Percentiles rank a stretch among this genome's conserved stretches.
These are phyloP conservation scores for Edaphochlamys debaryana DNA, from an alignment of 139 green algal species.

Conservation along the genomic window DNA sequence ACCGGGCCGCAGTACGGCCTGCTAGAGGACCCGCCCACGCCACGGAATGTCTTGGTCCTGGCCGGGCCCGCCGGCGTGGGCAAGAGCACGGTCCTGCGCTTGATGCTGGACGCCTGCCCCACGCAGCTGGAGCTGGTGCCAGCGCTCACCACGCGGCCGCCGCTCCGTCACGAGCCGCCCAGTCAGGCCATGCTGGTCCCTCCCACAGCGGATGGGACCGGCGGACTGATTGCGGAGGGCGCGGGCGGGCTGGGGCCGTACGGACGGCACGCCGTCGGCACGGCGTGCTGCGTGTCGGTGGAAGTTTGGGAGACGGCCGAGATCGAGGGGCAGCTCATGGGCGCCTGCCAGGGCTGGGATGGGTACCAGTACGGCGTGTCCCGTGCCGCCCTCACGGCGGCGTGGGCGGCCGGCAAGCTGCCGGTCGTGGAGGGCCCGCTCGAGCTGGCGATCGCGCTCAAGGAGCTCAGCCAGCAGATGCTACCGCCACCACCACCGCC, in stretches of 20 bases:
- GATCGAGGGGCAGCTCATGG: slow-evolving; percentile 18
- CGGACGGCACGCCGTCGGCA: neutral
- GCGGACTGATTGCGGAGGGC: slow-evolving; percentile 4
- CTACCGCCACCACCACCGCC: too few relatives aligned
- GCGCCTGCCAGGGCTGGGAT: slow-evolving; percentile 32
- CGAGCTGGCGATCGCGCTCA: slow-evolving; percentile 43
- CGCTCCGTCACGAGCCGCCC: slow-evolving; percentile 31
- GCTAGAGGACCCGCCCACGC: slow-evolving; percentile 24
- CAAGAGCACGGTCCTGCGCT: slow-evolving; percentile 51
- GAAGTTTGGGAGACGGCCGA: neutral
- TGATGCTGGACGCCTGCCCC: slow-evolving; percentile 45
- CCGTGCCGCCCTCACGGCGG: slow-evolving; percentile 36
- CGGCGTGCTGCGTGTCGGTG: slow-evolving; percentile 8
- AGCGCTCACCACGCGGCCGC: slow-evolving; percentile 41
- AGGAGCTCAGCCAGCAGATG: neutral
- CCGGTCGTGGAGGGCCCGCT: slow-evolving; percentile 60
- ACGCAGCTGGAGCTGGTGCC: slow-evolving; percentile 44
- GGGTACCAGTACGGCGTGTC: slow-evolving; percentile 43
- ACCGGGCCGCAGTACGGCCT: slow-evolving; percentile 54
- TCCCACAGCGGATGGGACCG: neutral
- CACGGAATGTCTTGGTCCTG: slow-evolving; percentile 56
- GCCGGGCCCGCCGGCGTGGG: slow-evolving; percentile 53
- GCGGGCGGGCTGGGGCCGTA: neutral
- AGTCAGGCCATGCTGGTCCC: neutral
- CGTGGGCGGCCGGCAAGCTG: slow-evolving; percentile 44